Conservation (phyloP, 352 stramenopile genomes). For the Porosira glacialis region DNA sequence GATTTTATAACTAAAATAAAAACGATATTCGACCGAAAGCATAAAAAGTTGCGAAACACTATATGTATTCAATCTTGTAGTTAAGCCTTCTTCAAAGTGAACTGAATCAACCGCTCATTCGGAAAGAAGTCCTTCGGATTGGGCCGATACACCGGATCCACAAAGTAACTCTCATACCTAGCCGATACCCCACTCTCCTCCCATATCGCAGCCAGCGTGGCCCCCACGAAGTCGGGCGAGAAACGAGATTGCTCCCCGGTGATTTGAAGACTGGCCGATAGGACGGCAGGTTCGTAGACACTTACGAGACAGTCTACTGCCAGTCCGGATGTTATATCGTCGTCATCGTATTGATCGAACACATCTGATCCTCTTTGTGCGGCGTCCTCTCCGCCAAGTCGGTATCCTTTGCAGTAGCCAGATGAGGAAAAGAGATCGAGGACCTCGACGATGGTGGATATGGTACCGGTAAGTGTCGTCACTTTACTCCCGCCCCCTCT, state of each 20-base stretch:
- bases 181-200: slow-evolving; percentile 38
- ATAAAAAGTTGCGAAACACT: too few relatives aligned
- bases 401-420: slow-evolving; percentile 38
- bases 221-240: slow-evolving; percentile 66
- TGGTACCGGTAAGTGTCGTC: slow-evolving; percentile 39
- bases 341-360: slow-evolving; percentile 75
- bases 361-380: slow-evolving; percentile 30
- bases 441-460: slow-evolving; percentile 38
- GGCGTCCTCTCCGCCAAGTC: slow-evolving; percentile 42
- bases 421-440: slow-evolving; percentile 41
- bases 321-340: slow-evolving; percentile 43
- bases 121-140: slow-evolving; percentile 76
- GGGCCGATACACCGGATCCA: slow-evolving; percentile 76
- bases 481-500: slow-evolving; percentile 9
- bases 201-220: slow-evolving; percentile 66
- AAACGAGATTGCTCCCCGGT: slow-evolving; percentile 76
- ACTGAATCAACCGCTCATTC: too few relatives aligned
- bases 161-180: slow-evolving; percentile 74
- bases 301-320: slow-evolving; percentile 71
- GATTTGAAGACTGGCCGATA: slow-evolving; percentile 68
- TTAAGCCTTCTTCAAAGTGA: too few relatives aligned
- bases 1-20: too few relatives aligned
- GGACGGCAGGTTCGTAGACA: slow-evolving; percentile 61
- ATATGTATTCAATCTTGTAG: too few relatives aligned
- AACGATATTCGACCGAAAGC: too few relatives aligned